These are phyloP conservation scores for Sphaerobolus stellatus DNA, from an alignment of 1,284 basidiomycete genomes.

Conservation along the genomic window DNA sequence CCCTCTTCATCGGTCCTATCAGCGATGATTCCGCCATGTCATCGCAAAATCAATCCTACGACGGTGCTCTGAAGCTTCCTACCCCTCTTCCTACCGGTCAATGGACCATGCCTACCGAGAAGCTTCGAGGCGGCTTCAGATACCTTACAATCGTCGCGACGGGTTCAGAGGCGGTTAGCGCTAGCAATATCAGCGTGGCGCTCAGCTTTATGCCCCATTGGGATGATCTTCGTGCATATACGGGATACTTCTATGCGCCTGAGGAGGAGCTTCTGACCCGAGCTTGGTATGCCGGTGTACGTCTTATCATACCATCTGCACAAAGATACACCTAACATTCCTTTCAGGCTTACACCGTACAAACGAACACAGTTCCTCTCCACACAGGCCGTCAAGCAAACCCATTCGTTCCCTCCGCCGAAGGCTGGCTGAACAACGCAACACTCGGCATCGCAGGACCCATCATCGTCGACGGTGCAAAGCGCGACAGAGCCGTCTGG, in stretches of 20 bases:
- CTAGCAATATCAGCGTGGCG: slow-evolving; percentile 53
- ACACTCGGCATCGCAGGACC: slow-evolving; percentile 54
- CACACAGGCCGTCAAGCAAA: slow-evolving; percentile 52
- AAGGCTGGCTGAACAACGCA: slow-evolving; percentile 60
- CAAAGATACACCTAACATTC: not conserved
- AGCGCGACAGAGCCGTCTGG: slow-evolving; percentile 61
- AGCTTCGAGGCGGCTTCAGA: slow-evolving; percentile 54
- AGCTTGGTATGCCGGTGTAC: slow-evolving; percentile 31
- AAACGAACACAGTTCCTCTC: slow-evolving; percentile 55
- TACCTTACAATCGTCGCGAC: slow-evolving; percentile 53
- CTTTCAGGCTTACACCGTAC: slow-evolving; percentile 51
- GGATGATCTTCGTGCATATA: slow-evolving; percentile 48
- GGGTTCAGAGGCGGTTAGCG: slow-evolving; percentile 33
- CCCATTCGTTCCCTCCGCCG: slow-evolving; percentile 33
- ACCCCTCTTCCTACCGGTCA: slow-evolving; percentile 38
- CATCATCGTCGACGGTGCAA: slow-evolving; percentile 63
- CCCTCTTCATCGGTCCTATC: slow-evolving; percentile 41
- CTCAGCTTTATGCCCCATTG: slow-evolving; percentile 60
- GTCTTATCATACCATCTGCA: not conserved
- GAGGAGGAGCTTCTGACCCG: slow-evolving; percentile 52
- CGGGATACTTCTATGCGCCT: slow-evolving; percentile 54
- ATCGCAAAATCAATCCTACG: slow-evolving; percentile 42
- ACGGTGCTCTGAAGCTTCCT: slow-evolving; percentile 44
- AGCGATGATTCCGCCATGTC: slow-evolving; percentile 48
- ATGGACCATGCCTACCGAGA: slow-evolving; percentile 49